Conservation (phyloP, 2,329 filamentous ascomycete genomes). For the Cercospora citrullina region DNA sequence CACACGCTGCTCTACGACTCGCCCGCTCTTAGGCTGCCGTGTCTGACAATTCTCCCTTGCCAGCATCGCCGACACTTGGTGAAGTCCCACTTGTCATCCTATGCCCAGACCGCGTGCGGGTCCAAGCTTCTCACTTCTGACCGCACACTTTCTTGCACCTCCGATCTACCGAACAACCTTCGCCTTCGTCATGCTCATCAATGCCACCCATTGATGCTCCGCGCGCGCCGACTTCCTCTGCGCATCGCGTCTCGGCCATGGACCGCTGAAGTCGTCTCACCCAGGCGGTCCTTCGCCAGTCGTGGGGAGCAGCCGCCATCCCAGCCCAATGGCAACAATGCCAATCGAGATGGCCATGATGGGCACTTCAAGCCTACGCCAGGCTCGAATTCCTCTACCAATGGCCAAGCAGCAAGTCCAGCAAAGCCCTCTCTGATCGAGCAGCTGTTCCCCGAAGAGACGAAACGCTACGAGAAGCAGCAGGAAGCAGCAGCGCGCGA, state of each 20-base stretch:
- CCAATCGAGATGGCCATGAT: not conserved
- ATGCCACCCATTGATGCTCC: slow-evolving; percentile 31
- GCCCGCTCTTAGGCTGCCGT: not conserved
- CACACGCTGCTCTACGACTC: not conserved
- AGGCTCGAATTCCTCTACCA: not conserved
- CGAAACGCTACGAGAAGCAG: slow-evolving; percentile 33
- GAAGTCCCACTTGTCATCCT: not conserved
- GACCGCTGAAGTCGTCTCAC: not conserved
- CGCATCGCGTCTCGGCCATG: slow-evolving; percentile 23
- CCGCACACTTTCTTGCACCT: not conserved
- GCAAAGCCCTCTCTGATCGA: slow-evolving; percentile 44
- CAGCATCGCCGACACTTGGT: not conserved
- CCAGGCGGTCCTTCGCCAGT: slow-evolving; percentile 3
- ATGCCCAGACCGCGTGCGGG: not conserved
- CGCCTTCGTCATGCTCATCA: slow-evolving; percentile 3
- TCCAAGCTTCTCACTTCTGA: not conserved
- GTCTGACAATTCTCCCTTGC: not conserved
- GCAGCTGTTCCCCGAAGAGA: slow-evolving; percentile 58
- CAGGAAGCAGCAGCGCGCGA: slow-evolving; percentile 30
- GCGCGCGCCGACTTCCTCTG: slow-evolving; percentile 21
- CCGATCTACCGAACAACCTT: not conserved
- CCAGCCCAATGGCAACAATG: not conserved
- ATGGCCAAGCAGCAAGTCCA: not conserved
- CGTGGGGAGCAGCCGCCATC: not conserved
- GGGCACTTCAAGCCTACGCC: no score